Evolutionary conservation across 352 stramenopile species (phyloP).

Genomic region (Peronospora destructor): DNA sequence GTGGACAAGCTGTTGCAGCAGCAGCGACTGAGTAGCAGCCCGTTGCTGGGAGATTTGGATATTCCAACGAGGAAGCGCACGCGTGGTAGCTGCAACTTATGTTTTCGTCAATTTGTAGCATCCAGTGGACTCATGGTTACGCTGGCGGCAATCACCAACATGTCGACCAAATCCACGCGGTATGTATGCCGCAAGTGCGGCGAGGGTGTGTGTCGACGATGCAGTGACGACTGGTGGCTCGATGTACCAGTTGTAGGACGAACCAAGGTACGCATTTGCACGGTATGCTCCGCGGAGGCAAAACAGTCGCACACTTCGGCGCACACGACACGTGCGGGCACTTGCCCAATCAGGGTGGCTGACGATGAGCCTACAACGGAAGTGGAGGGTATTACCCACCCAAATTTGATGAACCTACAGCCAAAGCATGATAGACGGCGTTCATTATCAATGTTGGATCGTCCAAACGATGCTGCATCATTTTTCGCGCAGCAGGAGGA

Average conservation of each 20-base stretch:
- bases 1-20: constrained; percentile 78
- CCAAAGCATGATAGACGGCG: constrained; percentile 12
- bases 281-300: constrained; percentile 67
- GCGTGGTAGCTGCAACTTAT: constrained; percentile 57
- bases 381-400: constrained; percentile 24
- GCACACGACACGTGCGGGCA: constrained; percentile 21
- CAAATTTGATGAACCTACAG: constrained; percentile 14
- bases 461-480: constrained; percentile 15
- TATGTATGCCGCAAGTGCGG: constrained; percentile 76
- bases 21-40: constrained; percentile 70
- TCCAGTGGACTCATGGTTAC: constrained; percentile 24
- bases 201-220: constrained; percentile 66
- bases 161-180: constrained; percentile 38
- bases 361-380: constrained; percentile 14
- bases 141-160: constrained; percentile 23
- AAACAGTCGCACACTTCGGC: constrained; percentile 46
- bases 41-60: constrained; percentile 72
- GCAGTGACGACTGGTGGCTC: constrained; percentile 73
- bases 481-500: constrained; percentile 32
- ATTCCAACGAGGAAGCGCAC: constrained; percentile 32
- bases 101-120: constrained; percentile 57
- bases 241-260: constrained; percentile 71
- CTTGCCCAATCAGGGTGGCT: constrained; percentile 9
- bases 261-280: constrained; percentile 80
- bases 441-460: constrained; percentile 24